Percentiles rank a stretch among this genome's conserved stretches.
Evolutionary conservation across 1,284 basidiomycete genomes (phyloP).

Genomic region (Vanrija sp.): DNA sequence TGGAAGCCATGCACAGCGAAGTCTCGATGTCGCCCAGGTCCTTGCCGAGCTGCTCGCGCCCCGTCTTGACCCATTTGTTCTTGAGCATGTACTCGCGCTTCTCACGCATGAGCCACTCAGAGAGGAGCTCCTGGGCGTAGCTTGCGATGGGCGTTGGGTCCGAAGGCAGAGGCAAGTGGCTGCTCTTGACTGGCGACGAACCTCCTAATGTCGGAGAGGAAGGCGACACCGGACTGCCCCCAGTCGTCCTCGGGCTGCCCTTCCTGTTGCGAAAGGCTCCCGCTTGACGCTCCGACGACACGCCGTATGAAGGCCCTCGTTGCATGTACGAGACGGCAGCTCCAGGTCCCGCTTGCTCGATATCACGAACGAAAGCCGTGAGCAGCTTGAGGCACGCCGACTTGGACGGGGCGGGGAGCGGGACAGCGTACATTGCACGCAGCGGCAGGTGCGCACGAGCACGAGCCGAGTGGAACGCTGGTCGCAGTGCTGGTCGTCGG

Average conservation of each 20-base stretch:
- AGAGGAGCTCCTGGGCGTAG: conserved; percentile 43
- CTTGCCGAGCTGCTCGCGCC: conserved; percentile 40
- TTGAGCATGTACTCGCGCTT: conserved; percentile 49
- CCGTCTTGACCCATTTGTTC: conserved; percentile 45
- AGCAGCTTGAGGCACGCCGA: conserved; percentile 40
- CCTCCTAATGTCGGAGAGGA: conserved; percentile 2
- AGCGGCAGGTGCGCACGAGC: conserved; percentile 33
- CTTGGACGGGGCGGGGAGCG: conserved; percentile 43
- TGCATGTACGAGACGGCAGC: conserved; percentile 14
- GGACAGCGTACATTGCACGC: conserved; percentile 30
- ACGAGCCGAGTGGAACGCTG: conserved; percentile 45
- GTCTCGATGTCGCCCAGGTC: conserved; percentile 48
- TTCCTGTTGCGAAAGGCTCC: neutral
- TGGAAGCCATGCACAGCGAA: conserved; percentile 27
- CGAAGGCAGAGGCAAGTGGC: neutral
- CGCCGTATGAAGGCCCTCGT: neutral
- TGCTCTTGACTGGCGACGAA: neutral
- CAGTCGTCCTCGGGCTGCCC: neutral
- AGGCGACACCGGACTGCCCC: conserved; percentile 15
- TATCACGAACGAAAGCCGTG: conserved; percentile 25
- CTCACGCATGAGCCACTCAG: conserved; percentile 44
- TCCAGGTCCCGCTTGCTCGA: conserved; percentile 23
- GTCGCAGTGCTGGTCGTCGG: conserved; percentile 38
- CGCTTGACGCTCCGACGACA: too few species aligned
- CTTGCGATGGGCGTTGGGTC: conserved; percentile 31